Evolutionary conservation across 805 yeast species (phyloP).

Genomic region (Saturnispora serradocipensis): DNA sequence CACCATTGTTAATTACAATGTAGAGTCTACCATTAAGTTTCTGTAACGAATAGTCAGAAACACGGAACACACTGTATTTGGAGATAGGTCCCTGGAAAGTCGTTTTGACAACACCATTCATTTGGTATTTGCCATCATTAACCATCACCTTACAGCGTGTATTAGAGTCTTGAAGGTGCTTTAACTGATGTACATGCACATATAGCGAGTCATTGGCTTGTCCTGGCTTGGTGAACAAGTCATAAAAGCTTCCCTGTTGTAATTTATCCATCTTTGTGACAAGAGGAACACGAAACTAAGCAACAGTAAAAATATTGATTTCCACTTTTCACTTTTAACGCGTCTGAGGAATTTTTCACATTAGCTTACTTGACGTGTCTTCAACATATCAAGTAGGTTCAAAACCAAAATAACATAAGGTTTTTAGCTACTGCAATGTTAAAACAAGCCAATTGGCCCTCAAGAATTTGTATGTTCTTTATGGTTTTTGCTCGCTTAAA

Average conservation of each 20-base stretch:
- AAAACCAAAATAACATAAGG: too few relatives aligned
- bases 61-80: slow-evolving; percentile 18
- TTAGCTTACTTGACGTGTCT: background rate
- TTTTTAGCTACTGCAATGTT: too few relatives aligned
- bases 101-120: slow-evolving; percentile 43
- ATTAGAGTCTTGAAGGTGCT: slow-evolving; percentile 29
- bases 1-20: slow-evolving; percentile 22
- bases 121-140: slow-evolving; percentile 42
- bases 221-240: slow-evolving; percentile 18
- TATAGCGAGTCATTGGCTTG: slow-evolving; percentile 16
- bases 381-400: background rate
- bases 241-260: slow-evolving; percentile 18
- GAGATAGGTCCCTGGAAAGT: slow-evolving; percentile 22
- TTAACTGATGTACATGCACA: slow-evolving; percentile 26
- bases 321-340: background rate
- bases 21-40: slow-evolving; percentile 23
- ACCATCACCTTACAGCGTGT: slow-evolving; percentile 38
- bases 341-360: background rate
- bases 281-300: background rate
- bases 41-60: slow-evolving; percentile 17
- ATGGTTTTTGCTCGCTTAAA: too few relatives aligned
- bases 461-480: too few relatives aligned
- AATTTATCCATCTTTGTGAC: slow-evolving; percentile 14
- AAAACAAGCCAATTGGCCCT: too few relatives aligned
- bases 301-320: background rate